Evolutionary conservation across 768 basidiomycete genomes (phyloP).

Genomic region (Rhodosporidiobolus sp.): DNA sequence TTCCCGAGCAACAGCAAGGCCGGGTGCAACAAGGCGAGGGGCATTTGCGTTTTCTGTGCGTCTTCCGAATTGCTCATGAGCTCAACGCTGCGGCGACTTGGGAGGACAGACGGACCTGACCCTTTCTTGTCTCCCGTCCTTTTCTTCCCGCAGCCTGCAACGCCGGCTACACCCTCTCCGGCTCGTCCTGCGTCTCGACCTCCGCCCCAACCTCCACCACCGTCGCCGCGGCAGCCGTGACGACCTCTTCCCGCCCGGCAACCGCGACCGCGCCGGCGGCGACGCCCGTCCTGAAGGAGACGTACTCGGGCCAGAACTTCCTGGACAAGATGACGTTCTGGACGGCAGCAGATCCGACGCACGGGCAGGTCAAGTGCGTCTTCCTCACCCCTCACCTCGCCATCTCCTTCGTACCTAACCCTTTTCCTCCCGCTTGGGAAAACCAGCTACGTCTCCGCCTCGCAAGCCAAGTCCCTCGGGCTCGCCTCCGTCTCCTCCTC

Average conservation of each 20-base stretch:
- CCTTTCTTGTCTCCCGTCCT: background rate
- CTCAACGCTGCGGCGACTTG: too few species aligned
- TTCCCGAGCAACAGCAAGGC: slow-evolving; percentile 12
- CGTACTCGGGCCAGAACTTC: background rate
- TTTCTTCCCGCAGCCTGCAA: slow-evolving; percentile 4
- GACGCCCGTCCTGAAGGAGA: background rate
- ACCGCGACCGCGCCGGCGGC: background rate
- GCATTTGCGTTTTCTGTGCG: slow-evolving; percentile 6
- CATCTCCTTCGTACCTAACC: too few species aligned
- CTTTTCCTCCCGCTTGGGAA: too few species aligned
- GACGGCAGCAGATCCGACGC: background rate
- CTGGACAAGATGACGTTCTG: background rate
- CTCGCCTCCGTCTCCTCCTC: background rate
- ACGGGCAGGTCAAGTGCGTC: background rate
- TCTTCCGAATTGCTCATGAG: too few species aligned
- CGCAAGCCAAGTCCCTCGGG: background rate
- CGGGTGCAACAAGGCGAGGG: slow-evolving; percentile 7
- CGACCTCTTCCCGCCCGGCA: background rate
- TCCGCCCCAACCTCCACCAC: background rate
- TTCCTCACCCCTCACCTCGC: background rate
- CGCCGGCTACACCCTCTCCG: background rate
- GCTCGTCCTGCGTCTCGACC: background rate
- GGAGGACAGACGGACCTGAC: too few species aligned
- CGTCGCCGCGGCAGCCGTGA: too few species aligned
- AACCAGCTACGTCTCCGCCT: slow-evolving; percentile 5